Conservation (phyloP, 73 alveolate species). For the Urostyla sp. region DNA sequence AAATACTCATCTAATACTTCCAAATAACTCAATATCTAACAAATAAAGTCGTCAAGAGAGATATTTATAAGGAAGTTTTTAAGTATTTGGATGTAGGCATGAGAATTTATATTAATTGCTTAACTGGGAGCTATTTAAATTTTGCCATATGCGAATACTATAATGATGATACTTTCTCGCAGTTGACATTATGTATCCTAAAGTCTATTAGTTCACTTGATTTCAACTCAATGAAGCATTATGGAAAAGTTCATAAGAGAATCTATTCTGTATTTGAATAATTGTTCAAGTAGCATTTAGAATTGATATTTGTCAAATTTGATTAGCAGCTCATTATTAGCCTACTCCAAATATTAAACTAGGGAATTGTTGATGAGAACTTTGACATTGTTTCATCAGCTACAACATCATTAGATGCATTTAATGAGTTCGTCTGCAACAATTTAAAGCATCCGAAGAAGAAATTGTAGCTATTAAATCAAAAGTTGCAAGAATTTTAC, state of each 20-base stretch:
- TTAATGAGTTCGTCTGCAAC: constrained; percentile 42
- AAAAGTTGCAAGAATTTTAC: constrained; percentile 16
- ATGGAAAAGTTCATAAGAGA: background rate
- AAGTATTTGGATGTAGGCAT: constrained; percentile 38
- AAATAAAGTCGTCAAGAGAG: constrained; percentile 42
- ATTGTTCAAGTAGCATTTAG: constrained; percentile 57
- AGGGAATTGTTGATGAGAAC: constrained; percentile 39
- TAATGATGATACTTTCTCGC: constrained; percentile 59
- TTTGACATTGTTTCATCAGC: constrained; percentile 23
- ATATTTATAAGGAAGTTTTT: constrained; percentile 52
- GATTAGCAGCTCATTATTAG: constrained; percentile 34
- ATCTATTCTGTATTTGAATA: constrained; percentile 39
- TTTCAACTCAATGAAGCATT: constrained; percentile 33
- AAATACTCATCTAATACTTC: constrained; percentile 39
- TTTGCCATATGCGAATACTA: constrained; percentile 60
- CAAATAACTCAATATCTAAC: constrained; percentile 12
- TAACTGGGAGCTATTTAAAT: constrained; percentile 62
- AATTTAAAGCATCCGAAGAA: constrained; percentile 48
- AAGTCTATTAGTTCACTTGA: constrained; percentile 7
- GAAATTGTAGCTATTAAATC: constrained; percentile 12
- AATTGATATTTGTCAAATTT: constrained; percentile 48
- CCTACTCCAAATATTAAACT: constrained; percentile 32
- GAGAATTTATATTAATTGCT: constrained; percentile 34
- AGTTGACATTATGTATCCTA: constrained; percentile 18
- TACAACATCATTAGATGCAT: constrained; percentile 14